These are phyloP conservation scores for Peronosclerospora sorghi DNA, from an alignment of 352 stramenopile genomes.

Conservation along the genomic window DNA sequence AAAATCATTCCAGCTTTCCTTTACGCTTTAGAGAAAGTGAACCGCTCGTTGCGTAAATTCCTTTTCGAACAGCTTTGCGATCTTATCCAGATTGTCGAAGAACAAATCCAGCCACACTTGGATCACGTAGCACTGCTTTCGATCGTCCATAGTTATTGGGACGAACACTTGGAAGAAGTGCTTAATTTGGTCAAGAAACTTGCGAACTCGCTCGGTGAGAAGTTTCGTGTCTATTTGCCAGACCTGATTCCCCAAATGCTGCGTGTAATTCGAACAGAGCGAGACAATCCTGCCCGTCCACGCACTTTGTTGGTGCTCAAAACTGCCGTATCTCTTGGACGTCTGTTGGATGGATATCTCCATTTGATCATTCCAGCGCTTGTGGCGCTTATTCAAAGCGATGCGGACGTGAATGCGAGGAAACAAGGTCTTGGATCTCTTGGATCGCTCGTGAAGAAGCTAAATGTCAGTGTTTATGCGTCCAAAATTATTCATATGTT, in stretches of 20 bases:
- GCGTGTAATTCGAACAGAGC: conserved; percentile 72
- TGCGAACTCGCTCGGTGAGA: conserved; percentile 69
- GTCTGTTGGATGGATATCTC: conserved; percentile 72
- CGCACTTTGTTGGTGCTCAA: conserved; percentile 73
- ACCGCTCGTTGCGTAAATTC: conserved; percentile 86
- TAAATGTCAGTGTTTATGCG: conserved; percentile 81
- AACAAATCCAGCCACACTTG: conserved; percentile 90
- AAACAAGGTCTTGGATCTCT: conserved; percentile 77
- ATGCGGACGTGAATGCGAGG: conserved; percentile 66
- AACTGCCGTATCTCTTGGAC: conserved; percentile 61
- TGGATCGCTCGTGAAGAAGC: conserved; percentile 79
- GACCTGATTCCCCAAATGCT: conserved; percentile 84
- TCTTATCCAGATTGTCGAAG: conserved; percentile 94
- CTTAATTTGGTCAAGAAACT: conserved; percentile 95
- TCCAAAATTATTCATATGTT: conserved; percentile 88
- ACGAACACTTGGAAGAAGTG: conserved; percentile 92
- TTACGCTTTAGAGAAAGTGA: conserved; percentile 85
- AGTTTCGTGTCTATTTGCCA: conserved; percentile 84
- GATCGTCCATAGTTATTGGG: conserved; percentile 78
- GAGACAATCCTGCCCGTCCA: conserved; percentile 50
- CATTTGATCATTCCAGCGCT: conserved; percentile 78
- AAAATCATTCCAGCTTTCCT: conserved; percentile 97
- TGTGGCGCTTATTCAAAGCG: conserved; percentile 73
- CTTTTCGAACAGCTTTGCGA: conserved; percentile 94
- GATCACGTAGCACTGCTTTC: conserved; percentile 76